phyloP scores from a whole-genome alignment of 257 asterid genomes.

The Primulina tabacum region DNA sequence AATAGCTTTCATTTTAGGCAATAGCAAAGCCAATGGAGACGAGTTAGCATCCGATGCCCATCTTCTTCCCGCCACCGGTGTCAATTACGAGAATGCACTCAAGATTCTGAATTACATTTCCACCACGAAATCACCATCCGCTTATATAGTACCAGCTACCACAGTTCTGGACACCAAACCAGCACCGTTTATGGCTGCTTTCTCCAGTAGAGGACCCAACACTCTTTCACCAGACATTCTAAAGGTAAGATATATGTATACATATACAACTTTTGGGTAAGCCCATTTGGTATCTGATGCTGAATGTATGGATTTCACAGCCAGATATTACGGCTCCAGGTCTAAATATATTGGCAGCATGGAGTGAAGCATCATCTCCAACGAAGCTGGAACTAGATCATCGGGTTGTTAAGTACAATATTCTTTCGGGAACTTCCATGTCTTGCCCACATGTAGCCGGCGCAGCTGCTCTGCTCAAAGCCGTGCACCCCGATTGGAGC shows the following conservation, averaged over 20 bases:
- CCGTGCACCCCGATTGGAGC: slow-evolving; percentile 88
- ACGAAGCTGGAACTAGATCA: slow-evolving; percentile 50
- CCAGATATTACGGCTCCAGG: slow-evolving; percentile 98
- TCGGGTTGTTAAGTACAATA: slow-evolving; percentile 63
- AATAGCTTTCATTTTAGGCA: slow-evolving; percentile 63
- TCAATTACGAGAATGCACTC: slow-evolving; percentile 36
- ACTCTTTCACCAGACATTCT: slow-evolving; percentile 40
- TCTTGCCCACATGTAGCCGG: slow-evolving; percentile 85
- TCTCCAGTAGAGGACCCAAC: slow-evolving; percentile 63
- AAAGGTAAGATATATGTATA: slow-evolving; percentile 36
- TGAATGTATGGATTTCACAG: slow-evolving; percentile 30
- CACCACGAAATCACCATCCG: slow-evolving; percentile 34
- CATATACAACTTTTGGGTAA: neutral
- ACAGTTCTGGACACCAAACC: slow-evolving; percentile 42
- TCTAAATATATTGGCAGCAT: slow-evolving; percentile 86
- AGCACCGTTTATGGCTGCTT: slow-evolving; percentile 59
- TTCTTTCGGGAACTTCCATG: slow-evolving; percentile 89
- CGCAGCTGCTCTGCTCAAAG: slow-evolving; percentile 73
- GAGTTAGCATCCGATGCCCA: slow-evolving; percentile 45
- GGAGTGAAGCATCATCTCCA: slow-evolving; percentile 87
- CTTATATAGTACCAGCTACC: slow-evolving; percentile 32
- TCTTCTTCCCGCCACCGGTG: slow-evolving; percentile 55
- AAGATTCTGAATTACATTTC: slow-evolving; percentile 38
- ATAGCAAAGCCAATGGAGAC: slow-evolving; percentile 50
- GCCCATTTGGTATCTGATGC: neutral